These are phyloP conservation scores for Neurospora africana DNA, from an alignment of 495 filamentous ascomycete genomes.

Conservation along the genomic window DNA sequence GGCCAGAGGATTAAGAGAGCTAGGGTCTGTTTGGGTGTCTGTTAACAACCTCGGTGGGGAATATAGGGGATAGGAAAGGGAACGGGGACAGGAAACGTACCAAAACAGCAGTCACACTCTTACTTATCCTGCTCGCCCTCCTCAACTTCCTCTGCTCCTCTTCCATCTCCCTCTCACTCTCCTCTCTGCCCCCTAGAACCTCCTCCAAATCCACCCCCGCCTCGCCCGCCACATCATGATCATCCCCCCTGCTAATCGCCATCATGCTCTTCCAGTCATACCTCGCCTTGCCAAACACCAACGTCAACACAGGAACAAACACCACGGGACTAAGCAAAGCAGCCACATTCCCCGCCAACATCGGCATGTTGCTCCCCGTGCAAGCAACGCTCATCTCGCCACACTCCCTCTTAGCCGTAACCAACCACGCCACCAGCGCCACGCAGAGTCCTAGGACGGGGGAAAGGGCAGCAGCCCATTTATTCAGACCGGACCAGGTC, in stretches of 20 bases:
- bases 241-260: slow-evolving; percentile 72
- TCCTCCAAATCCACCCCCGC: slow-evolving; percentile 65
- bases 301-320: slow-evolving; percentile 70
- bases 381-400: slow-evolving; percentile 62
- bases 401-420: slow-evolving; percentile 70
- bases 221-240: slow-evolving; percentile 59
- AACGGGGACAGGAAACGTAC: slow-evolving; percentile 3
- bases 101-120: slow-evolving; percentile 61
- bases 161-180: slow-evolving; percentile 28
- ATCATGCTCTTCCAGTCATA: slow-evolving; percentile 90
- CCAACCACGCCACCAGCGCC: slow-evolving; percentile 80
- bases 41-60: not conserved
- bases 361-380: slow-evolving; percentile 76
- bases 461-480: slow-evolving; percentile 62
- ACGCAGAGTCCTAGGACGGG: slow-evolving; percentile 69
- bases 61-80: not conserved
- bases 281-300: slow-evolving; percentile 61
- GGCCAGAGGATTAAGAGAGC: slow-evolving; percentile 82
- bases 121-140: slow-evolving; percentile 68
- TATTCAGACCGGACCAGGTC: slow-evolving; percentile 76
- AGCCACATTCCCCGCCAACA: slow-evolving; percentile 73
- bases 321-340: slow-evolving; percentile 72
- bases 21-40: slow-evolving; percentile 41
- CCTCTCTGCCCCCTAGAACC: slow-evolving; percentile 43
- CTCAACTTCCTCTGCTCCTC: slow-evolving; percentile 60